phyloP scores from a whole-genome alignment of 2,329 filamentous ascomycete species.

The Colletotrichum trifolii region DNA sequence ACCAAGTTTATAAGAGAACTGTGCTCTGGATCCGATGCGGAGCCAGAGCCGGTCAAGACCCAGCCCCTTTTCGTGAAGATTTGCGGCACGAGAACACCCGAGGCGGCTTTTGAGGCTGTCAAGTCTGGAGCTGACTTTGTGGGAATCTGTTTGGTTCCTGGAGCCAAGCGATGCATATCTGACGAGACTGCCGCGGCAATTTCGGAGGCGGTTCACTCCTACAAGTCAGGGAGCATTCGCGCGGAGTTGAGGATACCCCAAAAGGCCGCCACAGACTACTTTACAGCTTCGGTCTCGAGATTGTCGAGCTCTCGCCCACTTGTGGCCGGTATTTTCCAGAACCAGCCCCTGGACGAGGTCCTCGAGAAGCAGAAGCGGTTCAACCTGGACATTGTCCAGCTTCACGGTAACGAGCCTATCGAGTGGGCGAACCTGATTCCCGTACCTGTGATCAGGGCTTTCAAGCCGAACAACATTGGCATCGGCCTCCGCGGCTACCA shows the following conservation, averaged over 20 bases:
- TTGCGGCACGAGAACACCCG: slow-evolving; percentile 87
- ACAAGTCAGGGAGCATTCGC: slow-evolving; percentile 55
- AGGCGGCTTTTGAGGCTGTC: slow-evolving; percentile 83
- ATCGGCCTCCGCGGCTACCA: slow-evolving; percentile 84
- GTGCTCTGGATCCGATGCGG: slow-evolving; percentile 68
- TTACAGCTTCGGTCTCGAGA: slow-evolving; percentile 63
- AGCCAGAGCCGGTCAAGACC: slow-evolving; percentile 47
- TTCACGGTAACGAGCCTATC: slow-evolving; percentile 91
- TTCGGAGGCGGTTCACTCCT: slow-evolving; percentile 81
- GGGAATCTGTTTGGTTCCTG: slow-evolving; percentile 90
- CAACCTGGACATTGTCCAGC: slow-evolving; percentile 86
- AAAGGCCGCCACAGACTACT: slow-evolving; percentile 71
- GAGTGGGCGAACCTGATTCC: slow-evolving; percentile 93
- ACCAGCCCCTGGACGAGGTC: slow-evolving; percentile 87
- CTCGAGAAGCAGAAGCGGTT: slow-evolving; percentile 81
- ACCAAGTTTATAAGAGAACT: slow-evolving; percentile 85
- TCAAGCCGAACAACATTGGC: slow-evolving; percentile 80
- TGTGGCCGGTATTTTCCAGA: slow-evolving; percentile 92
- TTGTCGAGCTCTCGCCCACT: slow-evolving; percentile 72
- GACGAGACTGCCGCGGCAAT: slow-evolving; percentile 84
- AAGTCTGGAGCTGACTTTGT: slow-evolving; percentile 91
- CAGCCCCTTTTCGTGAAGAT: slow-evolving; percentile 84
- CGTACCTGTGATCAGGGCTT: slow-evolving; percentile 89
- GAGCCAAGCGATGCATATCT: slow-evolving; percentile 81
- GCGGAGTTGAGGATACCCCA: slow-evolving; percentile 45